A percentile compares a stretch with the other conserved stretches of the same genome.
These are phyloP conservation scores for Bolboschoenoplectus hybrid DNA, from an alignment of 202 grass and related monocot genomes.

Conservation along the genomic window DNA sequence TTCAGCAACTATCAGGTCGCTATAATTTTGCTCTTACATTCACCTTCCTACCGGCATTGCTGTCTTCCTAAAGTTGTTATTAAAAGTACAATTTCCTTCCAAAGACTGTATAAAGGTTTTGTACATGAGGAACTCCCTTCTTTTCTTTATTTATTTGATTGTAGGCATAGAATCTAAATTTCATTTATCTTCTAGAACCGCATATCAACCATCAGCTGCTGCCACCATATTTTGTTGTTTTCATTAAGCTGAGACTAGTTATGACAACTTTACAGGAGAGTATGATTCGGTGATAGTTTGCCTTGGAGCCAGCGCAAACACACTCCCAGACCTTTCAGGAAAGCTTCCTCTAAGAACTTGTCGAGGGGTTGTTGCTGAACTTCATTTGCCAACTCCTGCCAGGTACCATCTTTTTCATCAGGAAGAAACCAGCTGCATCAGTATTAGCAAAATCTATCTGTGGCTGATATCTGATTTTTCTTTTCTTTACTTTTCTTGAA, in stretches of 20 bases:
- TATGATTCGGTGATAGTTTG: constrained; percentile 90
- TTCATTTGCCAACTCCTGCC: constrained; percentile 59
- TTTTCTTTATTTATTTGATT: background rate
- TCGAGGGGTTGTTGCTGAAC: constrained; percentile 73
- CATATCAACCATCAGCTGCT: background rate
- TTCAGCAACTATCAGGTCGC: constrained; percentile 66
- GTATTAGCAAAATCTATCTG: constrained; percentile 5
- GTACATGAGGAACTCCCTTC: background rate
- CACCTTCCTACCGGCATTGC: background rate
- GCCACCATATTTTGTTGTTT: background rate
- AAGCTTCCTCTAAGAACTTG: constrained; percentile 81
- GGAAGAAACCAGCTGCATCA: background rate
- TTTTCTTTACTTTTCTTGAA: constrained; percentile 39
- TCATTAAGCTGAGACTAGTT: constrained; percentile 25
- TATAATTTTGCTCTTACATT: constrained; percentile 18
- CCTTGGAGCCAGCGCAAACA: constrained; percentile 67
- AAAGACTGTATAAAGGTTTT: background rate
- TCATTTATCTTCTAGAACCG: constrained; percentile 3
- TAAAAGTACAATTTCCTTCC: background rate
- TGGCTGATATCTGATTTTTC: constrained; percentile 27
- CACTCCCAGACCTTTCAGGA: constrained; percentile 74
- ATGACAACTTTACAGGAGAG: constrained; percentile 54
- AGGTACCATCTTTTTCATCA: constrained; percentile 44
- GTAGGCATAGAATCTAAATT: background rate
- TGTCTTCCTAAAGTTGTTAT: background rate